Conservation (phyloP, 441 rosid genomes). For the Brassica balearica region DNA sequence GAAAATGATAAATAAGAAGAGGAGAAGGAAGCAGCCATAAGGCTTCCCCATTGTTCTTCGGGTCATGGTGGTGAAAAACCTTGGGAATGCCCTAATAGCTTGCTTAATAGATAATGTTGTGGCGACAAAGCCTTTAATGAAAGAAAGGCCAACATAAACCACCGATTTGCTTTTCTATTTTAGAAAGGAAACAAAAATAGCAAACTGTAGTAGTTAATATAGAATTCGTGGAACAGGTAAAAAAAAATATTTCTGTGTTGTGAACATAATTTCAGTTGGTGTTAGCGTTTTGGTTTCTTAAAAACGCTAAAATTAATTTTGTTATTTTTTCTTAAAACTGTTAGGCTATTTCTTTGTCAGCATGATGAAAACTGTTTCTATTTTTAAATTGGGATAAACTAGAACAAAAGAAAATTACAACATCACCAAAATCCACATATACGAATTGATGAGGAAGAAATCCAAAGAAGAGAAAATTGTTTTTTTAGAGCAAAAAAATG, state of each 20-base stretch:
- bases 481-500: too few species aligned
- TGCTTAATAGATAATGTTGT: conserved; percentile 35
- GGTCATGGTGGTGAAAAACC: conserved; percentile 50
- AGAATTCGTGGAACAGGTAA: conserved; percentile 20
- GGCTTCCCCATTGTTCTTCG: conserved; percentile 47
- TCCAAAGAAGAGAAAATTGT: too few species aligned
- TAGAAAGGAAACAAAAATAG: conserved; percentile 33
- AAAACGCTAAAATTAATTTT: background rate
- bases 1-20: conserved; percentile 46
- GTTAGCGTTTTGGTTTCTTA: background rate
- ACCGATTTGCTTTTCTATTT: conserved; percentile 27
- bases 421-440: background rate
- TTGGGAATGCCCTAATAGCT: conserved; percentile 43
- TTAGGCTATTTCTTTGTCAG: conserved; percentile 13
- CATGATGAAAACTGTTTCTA: conserved; percentile 4
- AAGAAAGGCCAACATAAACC: conserved; percentile 36
- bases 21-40: conserved; percentile 58
- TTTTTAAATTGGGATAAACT: background rate
- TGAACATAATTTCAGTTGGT: background rate
- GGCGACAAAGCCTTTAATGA: conserved; percentile 32
- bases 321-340: background rate
- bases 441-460: background rate
- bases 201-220: conserved; percentile 32
- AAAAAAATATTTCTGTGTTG: background rate
- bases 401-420: background rate